These are phyloP conservation scores for Madurella mycetomatis DNA, from an alignment of 2,329 filamentous ascomycete genomes.

Conservation along the genomic window DNA sequence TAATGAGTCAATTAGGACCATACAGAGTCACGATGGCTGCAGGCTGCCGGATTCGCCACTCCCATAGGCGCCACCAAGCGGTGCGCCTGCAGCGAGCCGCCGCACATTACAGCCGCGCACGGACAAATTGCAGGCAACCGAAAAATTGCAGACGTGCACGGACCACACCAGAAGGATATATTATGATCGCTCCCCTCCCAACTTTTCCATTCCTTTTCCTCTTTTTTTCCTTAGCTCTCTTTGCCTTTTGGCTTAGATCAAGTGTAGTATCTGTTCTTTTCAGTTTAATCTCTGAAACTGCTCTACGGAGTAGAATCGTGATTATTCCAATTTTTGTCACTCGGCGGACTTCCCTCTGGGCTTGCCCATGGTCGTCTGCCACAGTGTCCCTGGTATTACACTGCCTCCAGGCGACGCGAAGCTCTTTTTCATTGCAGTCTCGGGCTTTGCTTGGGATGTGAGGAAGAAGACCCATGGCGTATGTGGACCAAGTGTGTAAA, in stretches of 20 bases:
- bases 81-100: no score
- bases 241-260: slow-evolving; percentile 27
- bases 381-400: slow-evolving; percentile 23
- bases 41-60: no score
- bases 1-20: no score
- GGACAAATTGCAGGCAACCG: neutral
- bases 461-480: slow-evolving; percentile 15
- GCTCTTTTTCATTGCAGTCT: slow-evolving; percentile 21
- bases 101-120: slow-evolving; percentile 1
- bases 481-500: neutral
- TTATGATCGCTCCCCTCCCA: neutral
- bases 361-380: slow-evolving; percentile 19
- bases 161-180: neutral
- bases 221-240: slow-evolving; percentile 24
- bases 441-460: slow-evolving; percentile 16
- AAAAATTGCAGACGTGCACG: slow-evolving; percentile 9
- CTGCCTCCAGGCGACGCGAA: slow-evolving; percentile 22
- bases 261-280: slow-evolving; percentile 27
- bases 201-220: slow-evolving; percentile 10
- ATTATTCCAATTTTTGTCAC: slow-evolving; percentile 24
- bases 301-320: slow-evolving; percentile 25
- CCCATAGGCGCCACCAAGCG: no score
- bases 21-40: no score
- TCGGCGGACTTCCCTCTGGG: slow-evolving; percentile 18
- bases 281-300: slow-evolving; percentile 27